Base-by-base conservation (phyloP, 177 flowering plant genomes). In the Vitis hybrid region DNA sequence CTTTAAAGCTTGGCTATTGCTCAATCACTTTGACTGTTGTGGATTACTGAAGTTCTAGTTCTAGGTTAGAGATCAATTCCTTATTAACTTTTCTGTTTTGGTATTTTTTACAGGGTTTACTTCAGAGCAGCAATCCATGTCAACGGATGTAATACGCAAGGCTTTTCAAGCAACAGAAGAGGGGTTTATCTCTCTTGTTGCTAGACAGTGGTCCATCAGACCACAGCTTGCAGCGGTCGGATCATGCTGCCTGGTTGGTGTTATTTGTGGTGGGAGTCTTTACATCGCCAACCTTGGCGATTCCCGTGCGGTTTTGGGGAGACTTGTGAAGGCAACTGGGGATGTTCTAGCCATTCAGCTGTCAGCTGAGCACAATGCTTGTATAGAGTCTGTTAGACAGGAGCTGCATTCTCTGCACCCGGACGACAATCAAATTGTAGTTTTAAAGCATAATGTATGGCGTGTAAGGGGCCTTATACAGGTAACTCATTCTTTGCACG, bases 401-500 rank as follows among this genome's bases (percentile, higher is more conserved):
- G 97, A 92, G 84, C 57, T 90, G 69, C 80, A 73, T 19, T 76
- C 90, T 64, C 58, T 86, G 80, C 92, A 93, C 62, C 95, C 95
- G 8, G 94, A 93, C 71, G 97, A 93, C 69, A 64, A 90, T 3
- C 89, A 85, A n/a, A 90, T 93, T 69, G 98, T 93, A 53, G 92
- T 91, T 73, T 79, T 91, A 63, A 93, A 89, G 75, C 98, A 93
- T 82, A 92, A 91, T 57, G 97, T 93, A 28, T 93, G 98, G 98
- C 92, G 98, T 28, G 93, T 93, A 4, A 93, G 92, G 81, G 98
- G 98, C 73, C 81, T 90, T 28, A 93, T 93, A 76, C 98, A 93
- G 92, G 97, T 91, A 81, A 56, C n/a, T 58, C 19, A 19, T 31
- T 20, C 4, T 73, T 55, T 63, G 17, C 12, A 2, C 19, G n/a